Evolutionary conservation across 768 basidiomycete species (phyloP), one percentile per base, ranked within the genome.

Genomic region (Mycena leptocephala): DNA sequence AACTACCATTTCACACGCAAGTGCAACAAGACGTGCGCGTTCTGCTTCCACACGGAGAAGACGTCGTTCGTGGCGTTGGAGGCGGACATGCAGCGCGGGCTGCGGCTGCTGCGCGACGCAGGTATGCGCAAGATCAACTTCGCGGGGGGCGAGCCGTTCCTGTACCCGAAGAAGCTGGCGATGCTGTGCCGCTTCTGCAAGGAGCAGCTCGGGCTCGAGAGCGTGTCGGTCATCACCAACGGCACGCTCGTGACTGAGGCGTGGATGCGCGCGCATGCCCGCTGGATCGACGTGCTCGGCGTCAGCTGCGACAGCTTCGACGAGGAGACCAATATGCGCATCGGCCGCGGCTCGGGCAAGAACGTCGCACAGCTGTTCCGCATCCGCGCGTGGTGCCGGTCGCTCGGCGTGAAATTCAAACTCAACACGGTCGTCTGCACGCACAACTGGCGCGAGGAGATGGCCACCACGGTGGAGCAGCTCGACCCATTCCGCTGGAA

Each of bases 31-130:
- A 62, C 59, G 3, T 62, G 59, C 59, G 59, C 13, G 6, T 62
- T 62, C 35, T 62, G 59, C 59, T 62, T 62, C 59, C 59, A 39
- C 59, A 62, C 59, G 14, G 59, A 62, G 35, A 62, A 62, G 35
- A 62, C 59, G 37, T 62, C 59, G n/a, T 62, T 62, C 59, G 59
- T 62, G 35, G 59, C 59, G 13, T 22, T 33, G 24, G 59, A 62
- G 22, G 59, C 35, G 14, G 59, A 62, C 35, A 39, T 39, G 37
- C 59, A 62, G 59, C 37, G 59, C 14, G 59, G 59, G n/a, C 37
- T 62, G 59, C 35, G 35, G 35, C 59, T 62, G 37, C 59, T 62
- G 37, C 59, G 59, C 59, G 59, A 62, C 37, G 37, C 59, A 14
- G 59, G 59, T 5, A 62, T 62, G 59, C 59, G 37, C 24, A 62